phyloP scores from a whole-genome alignment of 2,329 filamentous ascomycete genomes.

The Keithomyces neogunnii region DNA sequence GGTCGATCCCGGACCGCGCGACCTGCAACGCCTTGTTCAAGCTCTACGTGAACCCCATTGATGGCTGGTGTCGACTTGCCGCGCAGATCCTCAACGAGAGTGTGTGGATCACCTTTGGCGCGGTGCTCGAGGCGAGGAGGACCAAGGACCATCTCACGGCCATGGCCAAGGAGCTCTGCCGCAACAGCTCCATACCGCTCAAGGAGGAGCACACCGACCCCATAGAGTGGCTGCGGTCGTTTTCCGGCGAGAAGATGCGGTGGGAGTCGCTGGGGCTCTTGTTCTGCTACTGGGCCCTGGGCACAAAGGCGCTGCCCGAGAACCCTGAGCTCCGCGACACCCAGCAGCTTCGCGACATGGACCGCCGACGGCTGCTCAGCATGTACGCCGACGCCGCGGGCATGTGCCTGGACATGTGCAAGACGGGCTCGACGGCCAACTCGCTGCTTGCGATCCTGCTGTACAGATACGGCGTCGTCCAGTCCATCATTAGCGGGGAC shows the following conservation, averaged over 20 bases:
- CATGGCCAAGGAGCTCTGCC: slow-evolving; percentile 11
- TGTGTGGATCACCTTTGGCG: slow-evolving; percentile 11
- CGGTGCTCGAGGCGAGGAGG: neutral
- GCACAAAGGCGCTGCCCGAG: neutral
- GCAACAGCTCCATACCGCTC: neutral
- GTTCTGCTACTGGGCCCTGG: slow-evolving; percentile 14
- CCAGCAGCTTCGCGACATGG: slow-evolving; percentile 23
- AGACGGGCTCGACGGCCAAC: slow-evolving; percentile 17
- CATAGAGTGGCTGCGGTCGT: slow-evolving; percentile 22
- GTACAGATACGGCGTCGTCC: slow-evolving; percentile 19
- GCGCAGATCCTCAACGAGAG: slow-evolving; percentile 2
- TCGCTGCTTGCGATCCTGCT: slow-evolving; percentile 23
- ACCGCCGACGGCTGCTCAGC: slow-evolving; percentile 24
- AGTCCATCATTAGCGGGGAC: slow-evolving; percentile 26
- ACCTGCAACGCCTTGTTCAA: neutral
- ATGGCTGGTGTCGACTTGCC: slow-evolving; percentile 12
- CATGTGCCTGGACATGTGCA: too few relatives aligned
- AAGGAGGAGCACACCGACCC: slow-evolving; percentile 10
- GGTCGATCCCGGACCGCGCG: neutral
- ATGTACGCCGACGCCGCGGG: slow-evolving; percentile 8
- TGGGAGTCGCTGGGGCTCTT: slow-evolving; percentile 28
- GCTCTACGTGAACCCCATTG: slow-evolving; percentile 9
- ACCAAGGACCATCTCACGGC: slow-evolving; percentile 1
- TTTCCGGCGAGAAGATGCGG: slow-evolving; percentile 22
- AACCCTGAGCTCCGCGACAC: neutral